phyloP scores from a whole-genome alignment of 345 rosid genomes.

The Anacardium occidentale region DNA sequence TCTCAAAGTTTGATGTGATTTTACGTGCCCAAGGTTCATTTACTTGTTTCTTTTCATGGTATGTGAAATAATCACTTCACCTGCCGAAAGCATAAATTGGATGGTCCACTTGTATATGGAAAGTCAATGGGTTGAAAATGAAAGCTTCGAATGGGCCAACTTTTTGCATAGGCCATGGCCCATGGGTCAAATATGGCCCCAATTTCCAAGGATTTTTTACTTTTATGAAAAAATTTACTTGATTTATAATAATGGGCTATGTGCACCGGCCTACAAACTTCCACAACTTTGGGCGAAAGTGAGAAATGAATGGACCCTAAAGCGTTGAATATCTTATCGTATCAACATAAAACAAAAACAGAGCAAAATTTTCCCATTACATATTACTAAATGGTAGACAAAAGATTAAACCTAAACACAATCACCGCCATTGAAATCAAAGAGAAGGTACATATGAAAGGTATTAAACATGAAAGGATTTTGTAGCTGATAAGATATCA shows the following conservation, averaged over 20 bases:
- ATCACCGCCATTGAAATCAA: too few relatives aligned
- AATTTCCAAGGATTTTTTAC: not conserved
- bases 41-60: too few relatives aligned
- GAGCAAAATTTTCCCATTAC: too few relatives aligned
- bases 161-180: not conserved
- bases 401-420: too few relatives aligned
- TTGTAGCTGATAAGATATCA: too few relatives aligned
- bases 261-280: slow-evolving; percentile 21
- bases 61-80: not conserved
- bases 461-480: too few relatives aligned
- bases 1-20: too few relatives aligned
- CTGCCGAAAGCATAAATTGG: slow-evolving; percentile 15
- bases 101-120: slow-evolving; percentile 11
- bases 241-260: slow-evolving; percentile 5
- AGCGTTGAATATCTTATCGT: not conserved
- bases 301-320: not conserved
- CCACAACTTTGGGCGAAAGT: not conserved
- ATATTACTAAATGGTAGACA: too few relatives aligned
- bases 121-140: not conserved
- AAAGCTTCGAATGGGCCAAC: not conserved
- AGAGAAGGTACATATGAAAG: too few relatives aligned
- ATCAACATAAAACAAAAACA: not conserved
- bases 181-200: not conserved
- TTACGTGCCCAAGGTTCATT: too few relatives aligned
- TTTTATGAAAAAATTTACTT: not conserved